Conservation (phyloP, 2,329 filamentous ascomycete genomes). For the Fusarium circinatum region DNA sequence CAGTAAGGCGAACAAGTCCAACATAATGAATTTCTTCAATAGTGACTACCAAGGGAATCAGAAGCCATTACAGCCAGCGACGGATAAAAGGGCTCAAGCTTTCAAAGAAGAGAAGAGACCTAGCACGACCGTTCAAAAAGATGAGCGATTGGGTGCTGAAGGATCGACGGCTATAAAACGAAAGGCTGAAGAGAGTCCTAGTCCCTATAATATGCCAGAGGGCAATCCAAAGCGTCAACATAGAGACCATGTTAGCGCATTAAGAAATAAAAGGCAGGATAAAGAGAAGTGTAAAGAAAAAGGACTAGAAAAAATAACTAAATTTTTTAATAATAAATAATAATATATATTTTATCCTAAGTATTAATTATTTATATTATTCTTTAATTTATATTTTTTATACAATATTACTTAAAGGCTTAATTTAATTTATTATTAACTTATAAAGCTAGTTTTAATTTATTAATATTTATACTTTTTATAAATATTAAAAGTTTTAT, state of each 20-base stretch:
- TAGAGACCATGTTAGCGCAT: conserved; percentile 52
- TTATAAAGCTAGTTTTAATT: too few relatives aligned
- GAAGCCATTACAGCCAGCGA: conserved; percentile 36
- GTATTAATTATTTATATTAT: too few relatives aligned
- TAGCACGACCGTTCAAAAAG: not conserved
- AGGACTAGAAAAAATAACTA: conserved; percentile 73
- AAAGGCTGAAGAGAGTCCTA: conserved; percentile 35
- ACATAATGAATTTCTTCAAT: conserved; percentile 93
- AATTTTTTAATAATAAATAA: conserved; percentile 72
- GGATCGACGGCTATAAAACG: conserved; percentile 32
- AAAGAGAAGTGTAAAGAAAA: conserved; percentile 68
- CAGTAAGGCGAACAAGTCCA: conserved; percentile 88
- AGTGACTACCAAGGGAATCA: conserved; percentile 57
- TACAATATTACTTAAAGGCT: too few relatives aligned
- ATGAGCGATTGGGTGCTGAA: not conserved
- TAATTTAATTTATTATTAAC: too few relatives aligned
- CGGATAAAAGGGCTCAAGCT: not conserved
- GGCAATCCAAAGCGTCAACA: conserved; percentile 30
- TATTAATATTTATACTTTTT: too few relatives aligned
- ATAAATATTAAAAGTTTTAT: too few relatives aligned
- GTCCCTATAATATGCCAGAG: conserved; percentile 38
- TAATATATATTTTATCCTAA: too few relatives aligned
- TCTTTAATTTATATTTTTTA: too few relatives aligned
- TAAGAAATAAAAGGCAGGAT: conserved; percentile 52
- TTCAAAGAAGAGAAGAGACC: not conserved